A percentile compares a stretch with the other conserved stretches of the same genome.
Evolutionary conservation across 129 eudicot genomes (phyloP).

Genomic region (Ambrosia trifida): DNA sequence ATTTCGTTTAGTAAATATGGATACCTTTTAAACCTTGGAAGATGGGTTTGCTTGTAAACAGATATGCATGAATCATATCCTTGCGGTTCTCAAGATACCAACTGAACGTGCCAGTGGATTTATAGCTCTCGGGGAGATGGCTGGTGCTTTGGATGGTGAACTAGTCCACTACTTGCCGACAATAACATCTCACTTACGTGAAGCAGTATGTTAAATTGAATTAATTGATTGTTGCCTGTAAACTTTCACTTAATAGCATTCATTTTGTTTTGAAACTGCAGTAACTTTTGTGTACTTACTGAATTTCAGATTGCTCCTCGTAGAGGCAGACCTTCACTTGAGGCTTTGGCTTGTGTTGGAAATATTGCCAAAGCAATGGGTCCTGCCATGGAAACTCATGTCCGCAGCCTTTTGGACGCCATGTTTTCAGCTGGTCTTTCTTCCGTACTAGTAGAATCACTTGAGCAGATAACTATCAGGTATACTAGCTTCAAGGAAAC

Average conservation of each 20-base stretch:
- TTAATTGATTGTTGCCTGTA: slow-evolving; percentile 7
- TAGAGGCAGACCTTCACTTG: slow-evolving; percentile 88
- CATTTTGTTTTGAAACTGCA: slow-evolving; percentile 18
- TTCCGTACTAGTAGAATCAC: slow-evolving; percentile 74
- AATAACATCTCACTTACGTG: slow-evolving; percentile 93
- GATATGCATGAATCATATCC: slow-evolving; percentile 98
- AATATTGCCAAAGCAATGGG: slow-evolving; percentile 96
- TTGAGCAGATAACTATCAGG: slow-evolving; percentile 79
- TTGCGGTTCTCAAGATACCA: slow-evolving; percentile 93
- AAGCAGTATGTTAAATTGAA: slow-evolving; percentile 64
- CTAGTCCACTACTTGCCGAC: slow-evolving; percentile 96
- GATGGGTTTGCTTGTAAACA: slow-evolving; percentile 38
- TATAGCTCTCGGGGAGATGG: slow-evolving; percentile 99
- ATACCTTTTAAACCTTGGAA: slow-evolving; percentile 25
- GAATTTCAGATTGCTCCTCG: slow-evolving; percentile 90
- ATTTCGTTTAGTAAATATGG: not conserved
- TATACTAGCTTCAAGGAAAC: slow-evolving; percentile 22
- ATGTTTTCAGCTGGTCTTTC: slow-evolving; percentile 94
- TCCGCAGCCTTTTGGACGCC: slow-evolving; percentile 77
- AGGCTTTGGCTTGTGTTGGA: slow-evolving; percentile 98
- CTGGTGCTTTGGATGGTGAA: slow-evolving; percentile 99
- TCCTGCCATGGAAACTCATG: slow-evolving; percentile 76
- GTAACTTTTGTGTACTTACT: slow-evolving; percentile 15
- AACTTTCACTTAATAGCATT: not conserved
- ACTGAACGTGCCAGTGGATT: slow-evolving; percentile 98